Conservation (phyloP, 371 early-diverging fungal species). For the Mucor lusitanicus region DNA sequence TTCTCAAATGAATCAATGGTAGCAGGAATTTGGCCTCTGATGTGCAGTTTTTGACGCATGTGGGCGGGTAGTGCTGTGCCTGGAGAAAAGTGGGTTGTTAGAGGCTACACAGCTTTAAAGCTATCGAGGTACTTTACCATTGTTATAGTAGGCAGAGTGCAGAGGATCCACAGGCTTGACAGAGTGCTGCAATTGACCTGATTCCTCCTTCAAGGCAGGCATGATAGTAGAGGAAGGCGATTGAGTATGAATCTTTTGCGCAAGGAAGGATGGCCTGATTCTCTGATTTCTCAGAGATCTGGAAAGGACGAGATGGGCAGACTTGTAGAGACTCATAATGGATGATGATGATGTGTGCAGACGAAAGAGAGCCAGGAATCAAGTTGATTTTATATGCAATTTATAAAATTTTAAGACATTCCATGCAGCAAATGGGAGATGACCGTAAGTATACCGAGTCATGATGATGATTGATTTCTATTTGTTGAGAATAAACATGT, state of each 20-base stretch:
- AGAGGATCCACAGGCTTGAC: background rate
- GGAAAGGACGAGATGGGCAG: background rate
- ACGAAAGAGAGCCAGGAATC: background rate
- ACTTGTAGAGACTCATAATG: background rate
- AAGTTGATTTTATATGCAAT: background rate
- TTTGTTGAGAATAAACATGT: background rate
- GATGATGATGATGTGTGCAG: no score
- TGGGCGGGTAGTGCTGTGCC: constrained; percentile 55
- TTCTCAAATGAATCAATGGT: constrained; percentile 68
- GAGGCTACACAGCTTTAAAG: background rate
- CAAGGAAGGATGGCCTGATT: background rate
- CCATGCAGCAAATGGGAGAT: constrained; percentile 9
- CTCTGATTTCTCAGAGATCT: background rate
- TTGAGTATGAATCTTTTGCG: constrained; percentile 7
- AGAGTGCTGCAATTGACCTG: background rate
- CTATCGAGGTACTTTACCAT: background rate
- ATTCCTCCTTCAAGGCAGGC: constrained; percentile 8
- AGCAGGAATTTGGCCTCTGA: constrained; percentile 72
- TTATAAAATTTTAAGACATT: constrained; percentile 3
- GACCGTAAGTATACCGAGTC: constrained; percentile 10
- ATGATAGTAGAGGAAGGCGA: constrained; percentile 4
- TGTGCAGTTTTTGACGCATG: constrained; percentile 53
- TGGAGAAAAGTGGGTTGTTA: background rate
- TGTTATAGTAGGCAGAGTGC: constrained; percentile 16
- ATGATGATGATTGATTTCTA: constrained; percentile 5